Conservation (phyloP, 352 stramenopile genomes). For the Pythium dissotocum region DNA sequence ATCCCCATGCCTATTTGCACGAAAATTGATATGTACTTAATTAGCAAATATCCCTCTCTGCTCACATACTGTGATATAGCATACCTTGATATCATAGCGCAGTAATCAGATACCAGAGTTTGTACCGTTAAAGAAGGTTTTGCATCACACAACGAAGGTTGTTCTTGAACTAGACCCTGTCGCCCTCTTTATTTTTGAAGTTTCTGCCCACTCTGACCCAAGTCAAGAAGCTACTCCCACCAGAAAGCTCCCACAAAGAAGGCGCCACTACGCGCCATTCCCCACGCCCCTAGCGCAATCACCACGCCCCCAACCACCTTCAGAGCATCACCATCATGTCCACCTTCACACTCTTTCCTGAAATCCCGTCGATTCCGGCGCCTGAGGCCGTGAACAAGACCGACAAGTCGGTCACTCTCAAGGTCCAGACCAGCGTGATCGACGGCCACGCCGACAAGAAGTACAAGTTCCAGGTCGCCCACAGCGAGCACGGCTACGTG, state of each 20-base stretch:
- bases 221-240: conserved; percentile 1
- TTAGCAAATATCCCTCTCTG: too few relatives aligned
- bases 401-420: conserved; percentile 69
- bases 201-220: conserved; percentile 14
- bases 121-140: not conserved
- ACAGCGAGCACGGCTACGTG: conserved; percentile 85
- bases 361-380: conserved; percentile 53
- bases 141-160: conserved; percentile 11
- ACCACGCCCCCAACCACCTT: not conserved
- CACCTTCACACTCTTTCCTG: conserved; percentile 57
- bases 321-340: conserved; percentile 13
- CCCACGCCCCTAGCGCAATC: not conserved
- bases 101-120: not conserved
- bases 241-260: not conserved
- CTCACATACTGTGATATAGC: too few relatives aligned
- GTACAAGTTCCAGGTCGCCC: conserved; percentile 69
- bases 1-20: too few relatives aligned
- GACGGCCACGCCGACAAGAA: conserved; percentile 38
- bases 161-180: conserved; percentile 13
- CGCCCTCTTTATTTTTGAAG: conserved; percentile 30
- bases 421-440: conserved; percentile 31
- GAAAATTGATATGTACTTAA: too few relatives aligned
- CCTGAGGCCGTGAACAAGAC: conserved; percentile 78
- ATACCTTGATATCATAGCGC: too few relatives aligned
- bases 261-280: not conserved